These are phyloP conservation scores for Miscanthus lutarioriparius DNA, from an alignment of 176 grass and related monocot species.

Conservation along the genomic window DNA sequence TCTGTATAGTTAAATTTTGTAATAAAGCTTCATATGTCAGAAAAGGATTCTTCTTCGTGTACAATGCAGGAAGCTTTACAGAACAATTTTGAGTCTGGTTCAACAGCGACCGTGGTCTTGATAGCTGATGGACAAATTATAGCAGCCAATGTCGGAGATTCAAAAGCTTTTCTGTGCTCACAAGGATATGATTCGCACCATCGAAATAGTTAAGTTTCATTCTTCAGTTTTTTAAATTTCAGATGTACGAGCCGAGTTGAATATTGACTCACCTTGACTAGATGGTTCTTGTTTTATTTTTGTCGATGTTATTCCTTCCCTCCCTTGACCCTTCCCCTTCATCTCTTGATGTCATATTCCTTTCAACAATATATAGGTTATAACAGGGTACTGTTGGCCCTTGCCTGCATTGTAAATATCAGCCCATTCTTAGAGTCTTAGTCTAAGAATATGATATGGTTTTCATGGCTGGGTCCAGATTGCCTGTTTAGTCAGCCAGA, in stretches of 20 bases:
- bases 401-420: conserved; percentile 1
- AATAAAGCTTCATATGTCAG: neutral
- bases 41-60: conserved; percentile 28
- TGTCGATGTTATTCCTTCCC: neutral
- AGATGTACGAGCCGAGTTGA: conserved; percentile 1
- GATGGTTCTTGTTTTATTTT: neutral
- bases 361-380: neutral
- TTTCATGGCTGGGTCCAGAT: neutral
- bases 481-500: neutral
- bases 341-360: neutral
- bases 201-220: conserved; percentile 54
- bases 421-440: neutral
- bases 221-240: conserved; percentile 26
- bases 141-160: conserved; percentile 90
- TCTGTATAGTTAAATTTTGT: conserved; percentile 16
- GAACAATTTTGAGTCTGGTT: conserved; percentile 70
- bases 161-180: conserved; percentile 91
- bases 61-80: conserved; percentile 78
- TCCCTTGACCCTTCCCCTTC: neutral
- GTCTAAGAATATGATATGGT: neutral
- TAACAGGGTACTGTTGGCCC: neutral
- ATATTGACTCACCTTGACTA: neutral
- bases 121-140: conserved; percentile 80
- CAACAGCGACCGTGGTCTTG: conserved; percentile 77
- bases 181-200: conserved; percentile 37